Evolutionary conservation across 805 yeast genomes (phyloP), one percentile per base, ranked within the genome.

Genomic region (Metschnikowia lochheadii): DNA sequence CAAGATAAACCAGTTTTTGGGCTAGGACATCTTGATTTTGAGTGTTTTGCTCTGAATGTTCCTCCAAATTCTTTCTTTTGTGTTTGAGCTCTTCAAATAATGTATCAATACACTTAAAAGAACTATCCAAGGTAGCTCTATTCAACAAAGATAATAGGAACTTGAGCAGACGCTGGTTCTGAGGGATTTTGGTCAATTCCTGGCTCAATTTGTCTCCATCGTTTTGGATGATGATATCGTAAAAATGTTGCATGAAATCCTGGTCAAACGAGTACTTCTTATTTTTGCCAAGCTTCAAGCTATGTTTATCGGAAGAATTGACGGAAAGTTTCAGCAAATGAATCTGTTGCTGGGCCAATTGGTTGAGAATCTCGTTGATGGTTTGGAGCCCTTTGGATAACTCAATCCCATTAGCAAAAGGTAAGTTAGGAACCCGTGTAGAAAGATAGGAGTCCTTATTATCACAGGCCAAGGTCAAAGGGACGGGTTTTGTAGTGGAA

Each of bases 391-490:
- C 75, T 20, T 72, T 72, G 14, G 80, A 69, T 18, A 87, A 73
- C 14, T 83, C 88, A 2, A 72, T 51, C 49, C 85, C 94, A 60
- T 85, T 82, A 10, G 95, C 87, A 68, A 91, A 90, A 1, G 88
- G 84, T 45, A 87, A 72, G 3, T 91, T 87, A 53, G 80, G 73
- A 32, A 90, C 82, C 59, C 92, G 81, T 1, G 92, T 79, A 29
- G 77, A 66, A 49, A 89, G 69, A 55, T 73, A 73, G 14, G 62
- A 59, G 48, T 73, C 73, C 57, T 69, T 70, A 50, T 72, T 72
- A 50, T 69, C 61, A 50, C 54, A 62, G 15, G 72, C 67, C 50
- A 70, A 61, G 21, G 56, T 56, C 20, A 54, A 32, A 14, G 47
- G 46, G 18, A 23, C 43, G 7, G 46, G 48, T 23, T 40, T 44